Percentiles rank a stretch among this genome's conserved stretches.
phyloP scores from a whole-genome alignment of 2,329 filamentous ascomycete genomes.

The Phymatotrichopsis omnivora region DNA sequence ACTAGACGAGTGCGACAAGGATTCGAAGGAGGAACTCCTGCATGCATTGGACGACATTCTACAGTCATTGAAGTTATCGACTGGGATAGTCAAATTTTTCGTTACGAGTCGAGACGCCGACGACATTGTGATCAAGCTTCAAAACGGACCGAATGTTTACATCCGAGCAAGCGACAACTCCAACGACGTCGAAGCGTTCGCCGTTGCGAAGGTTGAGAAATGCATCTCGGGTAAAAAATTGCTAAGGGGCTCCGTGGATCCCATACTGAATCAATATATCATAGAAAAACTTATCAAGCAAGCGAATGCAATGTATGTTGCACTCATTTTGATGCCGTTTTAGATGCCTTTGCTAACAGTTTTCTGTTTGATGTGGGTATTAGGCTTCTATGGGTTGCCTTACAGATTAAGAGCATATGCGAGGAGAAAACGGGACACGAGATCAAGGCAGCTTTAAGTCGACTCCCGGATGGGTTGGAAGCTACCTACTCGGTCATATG shows the following conservation, averaged over 20 bases:
- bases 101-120: constrained; percentile 16
- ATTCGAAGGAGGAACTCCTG: constrained; percentile 1
- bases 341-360: neutral
- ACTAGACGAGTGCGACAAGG: constrained; percentile 13
- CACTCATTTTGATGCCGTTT: too few relatives aligned
- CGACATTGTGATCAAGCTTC: constrained; percentile 9
- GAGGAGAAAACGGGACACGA: neutral
- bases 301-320: constrained; percentile 14
- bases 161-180: constrained; percentile 11
- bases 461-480: neutral
- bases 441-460: neutral
- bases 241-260: constrained; percentile 1
- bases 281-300: neutral
- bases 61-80: neutral
- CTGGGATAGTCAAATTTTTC: constrained; percentile 23
- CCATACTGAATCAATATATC: constrained; percentile 3
- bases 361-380: neutral
- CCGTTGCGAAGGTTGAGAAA: constrained; percentile 2
- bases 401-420: constrained; percentile 8
- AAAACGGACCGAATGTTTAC: constrained; percentile 13
- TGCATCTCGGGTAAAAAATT: constrained; percentile 4
- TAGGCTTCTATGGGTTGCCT: constrained; percentile 11
- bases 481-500: neutral
- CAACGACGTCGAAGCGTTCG: constrained; percentile 8
- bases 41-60: constrained; percentile 9